Conservation (phyloP, 1,284 basidiomycete genomes). For the Rhodotorula sp. region DNA sequence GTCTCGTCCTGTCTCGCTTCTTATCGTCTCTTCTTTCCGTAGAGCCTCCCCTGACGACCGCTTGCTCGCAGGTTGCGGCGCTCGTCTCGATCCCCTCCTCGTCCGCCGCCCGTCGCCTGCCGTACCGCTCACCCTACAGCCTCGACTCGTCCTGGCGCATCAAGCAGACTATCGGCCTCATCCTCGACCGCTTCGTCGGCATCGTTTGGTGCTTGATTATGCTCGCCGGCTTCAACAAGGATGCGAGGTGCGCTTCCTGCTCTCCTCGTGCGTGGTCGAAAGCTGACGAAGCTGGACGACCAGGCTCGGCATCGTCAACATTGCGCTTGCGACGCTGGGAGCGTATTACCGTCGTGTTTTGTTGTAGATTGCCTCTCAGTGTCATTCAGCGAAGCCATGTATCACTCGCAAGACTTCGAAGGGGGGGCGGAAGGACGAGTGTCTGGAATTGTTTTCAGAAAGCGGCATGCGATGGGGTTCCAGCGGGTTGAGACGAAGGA, state of each 20-base stretch:
- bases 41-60: background rate
- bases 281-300: too few relatives aligned
- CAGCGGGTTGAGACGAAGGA: background rate
- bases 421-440: slow-evolving; percentile 14
- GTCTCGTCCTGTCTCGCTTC: background rate
- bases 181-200: slow-evolving; percentile 69
- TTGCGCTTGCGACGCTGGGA: background rate
- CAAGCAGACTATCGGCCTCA: slow-evolving; percentile 63
- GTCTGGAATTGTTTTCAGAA: slow-evolving; percentile 9
- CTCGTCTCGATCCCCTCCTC: slow-evolving; percentile 64
- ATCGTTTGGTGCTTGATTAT: slow-evolving; percentile 69
- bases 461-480: background rate
- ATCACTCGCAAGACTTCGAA: background rate
- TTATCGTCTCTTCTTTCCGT: background rate
- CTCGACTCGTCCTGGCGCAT: slow-evolving; percentile 51
- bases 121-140: slow-evolving; percentile 51
- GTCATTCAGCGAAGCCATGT: background rate
- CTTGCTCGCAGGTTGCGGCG: slow-evolving; percentile 67
- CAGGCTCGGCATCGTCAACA: slow-evolving; percentile 27
- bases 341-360: slow-evolving; percentile 9
- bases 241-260: slow-evolving; percentile 32
- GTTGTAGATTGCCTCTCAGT: background rate
- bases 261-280: background rate
- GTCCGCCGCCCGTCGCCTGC: slow-evolving; percentile 43
- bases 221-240: slow-evolving; percentile 69